Evolutionary conservation across 2,329 filamentous ascomycete genomes (phyloP), one percentile per base, ranked within the genome.

Genomic region (Hymenoscyphus repandus): DNA sequence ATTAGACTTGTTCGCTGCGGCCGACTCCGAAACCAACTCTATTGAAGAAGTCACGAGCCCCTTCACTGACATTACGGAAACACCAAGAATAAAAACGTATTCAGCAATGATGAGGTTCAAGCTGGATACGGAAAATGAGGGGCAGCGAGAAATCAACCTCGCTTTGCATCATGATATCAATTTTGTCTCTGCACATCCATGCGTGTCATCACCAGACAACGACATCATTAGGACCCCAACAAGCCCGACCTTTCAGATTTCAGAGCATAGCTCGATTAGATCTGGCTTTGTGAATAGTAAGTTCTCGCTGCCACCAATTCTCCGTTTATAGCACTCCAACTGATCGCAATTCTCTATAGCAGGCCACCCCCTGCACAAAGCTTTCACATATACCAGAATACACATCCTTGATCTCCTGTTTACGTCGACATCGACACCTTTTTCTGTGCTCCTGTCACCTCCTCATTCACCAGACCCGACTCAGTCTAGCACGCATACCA

Each of bases 101-200:
- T 64, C 64, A 10, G 62, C 63, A 6, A 60, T 62, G 54, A 61
- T 67, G 57, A 53, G 57, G 11, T 67, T 68, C 44, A 40, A 49
- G 10, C 33, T 64, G 5, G 45, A 55, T 7, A 22, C 50, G 6
- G 54, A 55, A 10, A 58, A 51, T 4, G 57, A 60, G 11, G 51
- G 55, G 1, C 57, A 54, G 27, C 63, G 50, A 46, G 60, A 63
- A 37, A 36, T 64, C 6, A 60, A 62, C 44, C 45, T 66, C n/a
- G 52, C 72, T 1, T 65, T 86, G 9, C 66, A 68, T 5, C 77
- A 81, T 56, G 82, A 86, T 51, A 73, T 85, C 18, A 77, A 77
- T 58, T 86, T 86, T 62, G 78, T 85, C 15, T 85, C 83, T 1
- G 81, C 81, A 0, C 80, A 85, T 57, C 83, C 83, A 0, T 86